Evolutionary conservation across 805 yeast species (phyloP), one percentile per base, ranked within the genome.

Genomic region (Pichia rugopelliculosa): DNA sequence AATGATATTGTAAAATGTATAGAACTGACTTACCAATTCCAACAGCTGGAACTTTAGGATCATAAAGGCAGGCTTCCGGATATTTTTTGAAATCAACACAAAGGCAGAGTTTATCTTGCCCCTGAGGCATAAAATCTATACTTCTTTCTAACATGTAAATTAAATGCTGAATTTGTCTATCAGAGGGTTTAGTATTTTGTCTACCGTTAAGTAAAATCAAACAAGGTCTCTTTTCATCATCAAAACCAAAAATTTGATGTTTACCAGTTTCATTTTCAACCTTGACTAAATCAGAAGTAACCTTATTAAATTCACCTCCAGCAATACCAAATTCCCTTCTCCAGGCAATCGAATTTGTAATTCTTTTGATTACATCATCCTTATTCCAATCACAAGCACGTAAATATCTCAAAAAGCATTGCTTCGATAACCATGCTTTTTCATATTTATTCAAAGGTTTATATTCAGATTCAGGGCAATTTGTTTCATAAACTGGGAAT

Each of bases 131-230:
- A 64, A 77, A 86, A 64, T 88, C 95, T 46, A 91, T 89, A 41
- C 87, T 95, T 49, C 88, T 76, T 65, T 93, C 99, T 47, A 93
- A 74, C 95, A 87, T 84, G 70, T 75, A 91, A 8, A 93, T 96
- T 64, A 93, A 71, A 64, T 87, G 96, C 67, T 93, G 95, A 22
- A 93, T 96, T 62, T 93, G 99, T 58, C 90, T 77, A 50, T 80
- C 81, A 2, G 93, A 79, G 1, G 96, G 77, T 58, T 87, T 85
- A n/a, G 99, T 93, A 70, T 93, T 93, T 68, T 93, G 99, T 59
- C 95, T 78, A n/a, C 98, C 97, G 2, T 91, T 93, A 61, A 84
- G 80, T 60, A 93, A 73, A 64, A 89, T 88, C 41, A 93, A 70
- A 60, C 96, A 91, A 6, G 99, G 98, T 61, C 99, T 77, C n/a